Evolutionary conservation across 306 rosid genomes (phyloP).

Genomic region (Geum urbanum): DNA sequence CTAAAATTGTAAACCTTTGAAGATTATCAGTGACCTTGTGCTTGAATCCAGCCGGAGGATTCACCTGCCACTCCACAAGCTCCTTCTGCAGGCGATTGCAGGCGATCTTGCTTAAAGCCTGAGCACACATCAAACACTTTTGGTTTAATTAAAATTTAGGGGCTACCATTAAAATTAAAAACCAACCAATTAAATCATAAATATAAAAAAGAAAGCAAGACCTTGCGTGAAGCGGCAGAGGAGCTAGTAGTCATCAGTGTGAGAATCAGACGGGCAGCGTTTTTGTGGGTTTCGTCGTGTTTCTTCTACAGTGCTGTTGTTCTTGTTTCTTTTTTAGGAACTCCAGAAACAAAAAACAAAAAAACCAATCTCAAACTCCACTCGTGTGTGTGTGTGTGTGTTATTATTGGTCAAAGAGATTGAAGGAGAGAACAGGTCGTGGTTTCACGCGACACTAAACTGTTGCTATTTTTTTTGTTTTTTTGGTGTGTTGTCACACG

Average conservation of each 20-base stretch:
- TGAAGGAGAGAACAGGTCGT: background rate
- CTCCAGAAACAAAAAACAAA: background rate
- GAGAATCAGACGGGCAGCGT: background rate
- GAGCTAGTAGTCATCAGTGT: constrained; percentile 80
- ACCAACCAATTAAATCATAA: background rate
- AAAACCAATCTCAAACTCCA: background rate
- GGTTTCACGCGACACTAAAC: background rate
- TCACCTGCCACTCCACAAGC: constrained; percentile 91
- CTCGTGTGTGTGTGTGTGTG: background rate
- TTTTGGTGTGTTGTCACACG: background rate
- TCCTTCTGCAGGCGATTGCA: constrained; percentile 93
- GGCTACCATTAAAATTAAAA: no score
- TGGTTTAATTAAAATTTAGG: background rate
- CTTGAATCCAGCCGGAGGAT: constrained; percentile 80
- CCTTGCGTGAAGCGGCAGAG: constrained; percentile 84
- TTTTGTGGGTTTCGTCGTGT: background rate
- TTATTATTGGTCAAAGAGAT: background rate
- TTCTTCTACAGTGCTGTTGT: background rate
- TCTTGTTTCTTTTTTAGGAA: background rate
- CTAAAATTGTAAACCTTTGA: constrained; percentile 45
- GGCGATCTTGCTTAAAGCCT: constrained; percentile 91
- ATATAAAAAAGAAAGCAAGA: constrained; percentile 2
- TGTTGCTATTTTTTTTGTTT: background rate
- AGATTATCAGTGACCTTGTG: constrained; percentile 89
- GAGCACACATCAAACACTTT: background rate